phyloP scores from a whole-genome alignment of 192 early-diverging fungal species.

The Diversispora epigaea region DNA sequence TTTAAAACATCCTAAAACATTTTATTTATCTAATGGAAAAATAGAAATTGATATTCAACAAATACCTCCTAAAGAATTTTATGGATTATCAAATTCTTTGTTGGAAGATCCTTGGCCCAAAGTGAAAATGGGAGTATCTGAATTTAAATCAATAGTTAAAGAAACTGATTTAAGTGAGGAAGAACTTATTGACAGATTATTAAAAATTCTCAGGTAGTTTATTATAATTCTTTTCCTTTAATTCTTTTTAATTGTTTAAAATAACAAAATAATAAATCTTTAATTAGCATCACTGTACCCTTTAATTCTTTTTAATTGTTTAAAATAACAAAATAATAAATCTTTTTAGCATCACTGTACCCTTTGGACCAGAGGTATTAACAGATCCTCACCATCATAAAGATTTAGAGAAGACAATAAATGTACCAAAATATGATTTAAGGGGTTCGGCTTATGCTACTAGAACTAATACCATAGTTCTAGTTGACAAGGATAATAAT shows the following conservation, averaged over 20 bases:
- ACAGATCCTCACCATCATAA: background rate
- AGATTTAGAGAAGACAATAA: conserved; percentile 33
- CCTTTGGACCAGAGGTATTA: background rate
- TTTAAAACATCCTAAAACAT: background rate
- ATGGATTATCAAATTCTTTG: conserved; percentile 44
- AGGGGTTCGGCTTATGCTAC: conserved; percentile 35
- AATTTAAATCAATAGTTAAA: conserved; percentile 30
- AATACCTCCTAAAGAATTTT: conserved; percentile 29
- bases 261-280: background rate
- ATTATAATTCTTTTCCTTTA: background rate
- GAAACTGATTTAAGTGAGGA: conserved; percentile 17
- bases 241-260: background rate
- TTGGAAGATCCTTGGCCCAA: conserved; percentile 42
- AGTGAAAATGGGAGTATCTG: conserved; percentile 33
- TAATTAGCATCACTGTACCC: conserved; percentile 19
- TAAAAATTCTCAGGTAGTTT: conserved; percentile 38
- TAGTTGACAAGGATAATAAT: conserved; percentile 41
- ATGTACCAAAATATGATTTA: conserved; percentile 26
- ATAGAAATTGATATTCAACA: background rate
- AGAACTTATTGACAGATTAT: conserved; percentile 36
- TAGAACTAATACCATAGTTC: conserved; percentile 41
- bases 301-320: background rate
- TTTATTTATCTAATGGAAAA: conserved; percentile 38
- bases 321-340: background rate
- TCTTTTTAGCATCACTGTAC: conserved; percentile 17